Conservation (phyloP, 352 stramenopile genomes). For the Globisporangium nodosum region DNA sequence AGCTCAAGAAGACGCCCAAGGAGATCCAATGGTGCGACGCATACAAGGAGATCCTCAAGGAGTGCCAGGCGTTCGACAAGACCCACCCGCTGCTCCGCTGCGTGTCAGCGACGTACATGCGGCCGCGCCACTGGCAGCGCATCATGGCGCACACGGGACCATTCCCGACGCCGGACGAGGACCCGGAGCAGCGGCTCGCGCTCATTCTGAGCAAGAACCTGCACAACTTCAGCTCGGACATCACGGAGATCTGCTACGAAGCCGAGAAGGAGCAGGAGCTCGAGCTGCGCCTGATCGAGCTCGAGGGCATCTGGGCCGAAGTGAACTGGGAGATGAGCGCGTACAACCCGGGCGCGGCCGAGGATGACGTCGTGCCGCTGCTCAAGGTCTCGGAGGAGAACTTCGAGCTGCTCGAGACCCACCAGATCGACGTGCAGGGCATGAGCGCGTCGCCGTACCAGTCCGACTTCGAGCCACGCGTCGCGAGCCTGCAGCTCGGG, state of each 20-base stretch:
- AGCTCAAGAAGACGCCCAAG: slow-evolving; percentile 91
- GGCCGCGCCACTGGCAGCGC: slow-evolving; percentile 91
- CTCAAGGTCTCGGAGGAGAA: slow-evolving; percentile 94
- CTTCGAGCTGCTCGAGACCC: slow-evolving; percentile 95
- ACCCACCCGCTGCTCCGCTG: slow-evolving; percentile 76
- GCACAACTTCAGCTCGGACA: slow-evolving; percentile 92
- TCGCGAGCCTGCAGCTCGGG: slow-evolving; percentile 83
- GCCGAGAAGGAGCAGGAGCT: slow-evolving; percentile 96
- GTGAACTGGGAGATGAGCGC: slow-evolving; percentile 93
- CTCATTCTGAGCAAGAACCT: slow-evolving; percentile 91
- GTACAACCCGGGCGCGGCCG: slow-evolving; percentile 74
- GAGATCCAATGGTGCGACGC: slow-evolving; percentile 90
- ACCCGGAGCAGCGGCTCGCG: slow-evolving; percentile 88
- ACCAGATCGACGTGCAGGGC: slow-evolving; percentile 95
- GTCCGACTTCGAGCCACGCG: slow-evolving; percentile 92
- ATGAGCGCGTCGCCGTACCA: slow-evolving; percentile 96
- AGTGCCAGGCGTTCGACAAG: slow-evolving; percentile 83
- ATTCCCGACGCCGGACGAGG: slow-evolving; percentile 91
- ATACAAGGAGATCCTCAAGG: slow-evolving; percentile 82
- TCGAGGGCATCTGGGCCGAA: slow-evolving; percentile 89
- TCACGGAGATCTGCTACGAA: slow-evolving; percentile 96
- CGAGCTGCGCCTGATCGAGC: slow-evolving; percentile 86
- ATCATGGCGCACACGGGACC: slow-evolving; percentile 88
- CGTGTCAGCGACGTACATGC: slow-evolving; percentile 86
- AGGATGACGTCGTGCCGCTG: slow-evolving; percentile 83